phyloP scores from a whole-genome alignment of 2,329 filamentous ascomycete genomes.

The Penicillium sp. region DNA sequence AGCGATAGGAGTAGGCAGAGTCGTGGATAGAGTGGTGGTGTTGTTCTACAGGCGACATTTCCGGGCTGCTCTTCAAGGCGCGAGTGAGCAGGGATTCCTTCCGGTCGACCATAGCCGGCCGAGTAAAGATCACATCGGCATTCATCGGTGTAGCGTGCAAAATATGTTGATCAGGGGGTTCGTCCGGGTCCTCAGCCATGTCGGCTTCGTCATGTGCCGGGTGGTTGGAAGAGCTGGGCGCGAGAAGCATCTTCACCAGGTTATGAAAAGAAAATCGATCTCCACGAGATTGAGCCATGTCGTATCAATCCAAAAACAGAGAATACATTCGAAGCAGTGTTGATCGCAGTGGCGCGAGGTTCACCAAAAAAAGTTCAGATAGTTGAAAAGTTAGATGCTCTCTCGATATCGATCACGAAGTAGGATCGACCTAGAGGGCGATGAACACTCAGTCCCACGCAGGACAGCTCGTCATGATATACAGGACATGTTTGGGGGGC shows the following conservation, averaged over 20 bases:
- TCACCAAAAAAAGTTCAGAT: constrained; percentile 1
- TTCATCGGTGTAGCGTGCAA: constrained; percentile 31
- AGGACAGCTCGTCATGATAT: constrained; percentile 47
- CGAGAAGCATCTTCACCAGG: constrained; percentile 46
- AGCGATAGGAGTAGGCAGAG: constrained; percentile 58
- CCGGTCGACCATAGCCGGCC: constrained; percentile 51
- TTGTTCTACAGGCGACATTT: constrained; percentile 44
- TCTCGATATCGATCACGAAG: constrained; percentile 22
- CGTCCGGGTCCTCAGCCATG: constrained; percentile 73
- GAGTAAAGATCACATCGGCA: constrained; percentile 42
- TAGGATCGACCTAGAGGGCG: constrained; percentile 29
- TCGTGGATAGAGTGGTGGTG: constrained; percentile 33
- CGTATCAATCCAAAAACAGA: constrained; percentile 1
- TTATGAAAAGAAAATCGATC: constrained; percentile 41
- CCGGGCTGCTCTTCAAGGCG: constrained; percentile 69
- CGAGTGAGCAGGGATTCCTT: constrained; percentile 84
- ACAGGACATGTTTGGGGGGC: constrained; percentile 36
- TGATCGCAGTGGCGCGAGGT: constrained; percentile 2
- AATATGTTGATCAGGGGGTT: constrained; percentile 69
- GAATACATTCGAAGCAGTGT: neutral
- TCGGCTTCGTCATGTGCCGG: constrained; percentile 58
- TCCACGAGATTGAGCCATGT: constrained; percentile 35
- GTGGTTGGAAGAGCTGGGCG: constrained; percentile 41
- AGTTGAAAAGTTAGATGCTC: constrained; percentile 12
- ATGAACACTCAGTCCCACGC: constrained; percentile 31